Base-by-base conservation (phyloP, 2,329 filamentous ascomycete species). In the Penicillium nordicum region DNA sequence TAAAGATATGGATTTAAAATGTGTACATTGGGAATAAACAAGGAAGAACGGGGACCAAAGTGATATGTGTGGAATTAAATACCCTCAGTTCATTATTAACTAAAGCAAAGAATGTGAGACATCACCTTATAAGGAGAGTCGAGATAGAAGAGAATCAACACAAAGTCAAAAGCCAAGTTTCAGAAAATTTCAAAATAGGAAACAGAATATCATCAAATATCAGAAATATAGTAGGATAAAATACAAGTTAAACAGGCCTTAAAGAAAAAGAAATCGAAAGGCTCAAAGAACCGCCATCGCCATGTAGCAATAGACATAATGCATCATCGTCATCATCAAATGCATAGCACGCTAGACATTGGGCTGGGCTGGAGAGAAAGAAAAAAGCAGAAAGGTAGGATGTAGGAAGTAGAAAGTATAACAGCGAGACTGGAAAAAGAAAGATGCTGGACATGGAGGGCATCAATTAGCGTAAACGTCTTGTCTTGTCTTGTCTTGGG, bases 381-480 rank as follows among this genome's bases (percentile, higher is more conserved):
- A 29, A 23, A 34, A 29, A 29, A 18, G n/a, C n/a, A 32, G 16
- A 10, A 36, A 41, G 18, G 12, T 16, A 30, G 18, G 12, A 52
- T 34, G 16, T 18, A 37, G 16, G 9, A 52, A 43, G 16, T 18
- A 37, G 16, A 12, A 52, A 43, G 41, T 46, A 23, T 27, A 41
- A 23, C 25, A 40, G 16, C 45, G 40, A 43, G 23, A 27, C 16
- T n/a, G 42, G 42, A 53, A 48, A 49, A 34, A 47, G 42, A 41
- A 42, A 42, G 44, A 53, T 53, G 51, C 44, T 40, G 57, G 44
- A 27, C 45, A 29, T 53, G 29, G 16, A 60, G 45, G 50, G 57
- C 57, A 61, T 56, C 51, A 57, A 53, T 37, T 56, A 50, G 50
- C 57, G 51, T 51, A 51, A 45, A 42, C 49, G 44, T 55, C 47